These are phyloP conservation scores for Dissophora globulifera DNA, from an alignment of 192 early-diverging fungal species.

Conservation along the genomic window DNA sequence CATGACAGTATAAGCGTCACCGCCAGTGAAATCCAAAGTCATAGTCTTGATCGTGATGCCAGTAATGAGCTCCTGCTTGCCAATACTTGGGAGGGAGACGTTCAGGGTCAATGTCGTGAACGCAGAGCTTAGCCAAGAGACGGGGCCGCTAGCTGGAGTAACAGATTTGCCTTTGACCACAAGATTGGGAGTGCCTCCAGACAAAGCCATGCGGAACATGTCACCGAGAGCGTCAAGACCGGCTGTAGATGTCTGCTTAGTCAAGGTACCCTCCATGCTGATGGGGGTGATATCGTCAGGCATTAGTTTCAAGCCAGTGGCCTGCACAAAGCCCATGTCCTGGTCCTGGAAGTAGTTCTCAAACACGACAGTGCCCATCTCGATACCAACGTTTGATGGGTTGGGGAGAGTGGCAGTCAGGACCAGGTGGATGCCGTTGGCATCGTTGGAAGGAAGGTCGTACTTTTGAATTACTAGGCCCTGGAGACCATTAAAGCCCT, in stretches of 20 bases:
- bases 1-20: conserved; percentile 60
- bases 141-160: conserved; percentile 55
- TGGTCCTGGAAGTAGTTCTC: conserved; percentile 48
- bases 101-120: conserved; percentile 62
- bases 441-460: conserved; percentile 63
- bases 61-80: conserved; percentile 62
- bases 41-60: conserved; percentile 65
- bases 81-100: conserved; percentile 58
- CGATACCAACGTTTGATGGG: conserved; percentile 63
- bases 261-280: conserved; percentile 61
- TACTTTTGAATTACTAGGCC: conserved; percentile 52
- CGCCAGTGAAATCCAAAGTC: conserved; percentile 60
- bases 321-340: conserved; percentile 55
- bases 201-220: conserved; percentile 63
- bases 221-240: conserved; percentile 58
- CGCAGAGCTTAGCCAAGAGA: conserved; percentile 62
- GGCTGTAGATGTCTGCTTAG: conserved; percentile 57
- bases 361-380: conserved; percentile 65
- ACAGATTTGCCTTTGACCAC: conserved; percentile 62
- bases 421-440: conserved; percentile 47
- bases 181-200: conserved; percentile 58
- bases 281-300: conserved; percentile 34
- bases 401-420: conserved; percentile 50
- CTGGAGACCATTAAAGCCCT: conserved; percentile 60
- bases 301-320: conserved; percentile 34